Evolutionary conservation across 225 moss, liverwort and hornwort species (phyloP).

Genomic region (Sphagnum contortum): DNA sequence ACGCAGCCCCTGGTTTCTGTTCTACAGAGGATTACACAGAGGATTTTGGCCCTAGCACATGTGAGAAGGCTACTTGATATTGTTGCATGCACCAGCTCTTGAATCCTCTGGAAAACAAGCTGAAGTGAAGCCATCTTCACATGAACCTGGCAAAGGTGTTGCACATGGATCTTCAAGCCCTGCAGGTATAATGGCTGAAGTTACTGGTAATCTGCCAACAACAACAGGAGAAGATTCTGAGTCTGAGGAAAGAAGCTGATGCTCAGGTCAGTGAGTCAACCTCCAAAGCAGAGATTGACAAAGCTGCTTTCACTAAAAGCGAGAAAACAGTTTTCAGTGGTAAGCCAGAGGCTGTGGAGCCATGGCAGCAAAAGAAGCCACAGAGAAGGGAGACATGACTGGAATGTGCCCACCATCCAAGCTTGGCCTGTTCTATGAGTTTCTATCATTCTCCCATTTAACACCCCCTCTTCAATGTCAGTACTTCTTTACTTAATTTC

Average conservation of each 20-base stretch:
- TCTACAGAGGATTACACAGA: conserved; percentile 54
- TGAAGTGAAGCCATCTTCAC: conserved; percentile 21
- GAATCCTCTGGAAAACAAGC: conserved; percentile 36
- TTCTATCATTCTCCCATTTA: conserved; percentile 50
- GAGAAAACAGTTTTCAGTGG: conserved; percentile 38
- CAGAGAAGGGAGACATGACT: conserved; percentile 67
- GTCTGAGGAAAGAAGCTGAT: too few relatives aligned
- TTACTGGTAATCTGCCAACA: too few relatives aligned
- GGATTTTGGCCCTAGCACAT: conserved; percentile 34
- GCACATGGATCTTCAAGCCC: conserved; percentile 4
- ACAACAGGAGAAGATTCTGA: conserved; percentile 16
- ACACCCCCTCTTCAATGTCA: conserved; percentile 58
- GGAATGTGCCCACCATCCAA: conserved; percentile 69
- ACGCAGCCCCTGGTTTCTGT: too few relatives aligned
- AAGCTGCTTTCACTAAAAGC: conserved; percentile 7
- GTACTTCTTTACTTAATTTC: too few relatives aligned
- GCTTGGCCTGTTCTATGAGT: conserved; percentile 60
- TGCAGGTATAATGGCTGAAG: too few relatives aligned
- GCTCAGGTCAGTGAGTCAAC: too few relatives aligned
- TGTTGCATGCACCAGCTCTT: conserved; percentile 47
- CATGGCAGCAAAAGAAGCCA: conserved; percentile 64
- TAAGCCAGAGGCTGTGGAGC: conserved; percentile 60
- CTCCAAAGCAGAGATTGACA: too few relatives aligned
- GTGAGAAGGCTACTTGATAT: conserved; percentile 50
- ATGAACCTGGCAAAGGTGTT: too few relatives aligned